Percentiles rank a stretch among this genome's conserved stretches.
Conservation (phyloP, 1,139 yeast genomes). For the Geotrichum armillariae region DNA sequence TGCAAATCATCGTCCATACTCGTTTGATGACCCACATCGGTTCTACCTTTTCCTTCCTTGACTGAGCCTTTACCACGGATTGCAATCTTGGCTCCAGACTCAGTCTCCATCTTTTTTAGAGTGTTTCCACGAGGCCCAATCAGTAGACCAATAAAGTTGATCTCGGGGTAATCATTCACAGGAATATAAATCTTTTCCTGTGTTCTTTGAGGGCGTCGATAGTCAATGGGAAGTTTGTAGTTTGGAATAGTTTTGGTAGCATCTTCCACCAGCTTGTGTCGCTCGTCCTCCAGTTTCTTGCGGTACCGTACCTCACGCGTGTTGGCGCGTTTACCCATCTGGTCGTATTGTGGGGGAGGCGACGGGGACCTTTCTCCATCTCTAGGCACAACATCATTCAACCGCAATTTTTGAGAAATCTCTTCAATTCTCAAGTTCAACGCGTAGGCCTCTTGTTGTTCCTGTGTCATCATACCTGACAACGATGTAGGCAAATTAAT, state of each 20-base stretch:
- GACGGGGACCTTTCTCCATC: constrained; percentile 62
- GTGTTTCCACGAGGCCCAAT: constrained; percentile 97
- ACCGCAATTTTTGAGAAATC: constrained; percentile 58
- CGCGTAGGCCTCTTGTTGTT: constrained; percentile 83
- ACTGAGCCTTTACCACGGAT: constrained; percentile 94
- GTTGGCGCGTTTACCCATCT: constrained; percentile 77
- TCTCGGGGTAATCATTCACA: constrained; percentile 81
- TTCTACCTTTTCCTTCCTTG: constrained; percentile 76
- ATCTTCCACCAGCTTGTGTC: constrained; percentile 71
- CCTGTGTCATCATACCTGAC: constrained; percentile 66
- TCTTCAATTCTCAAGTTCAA: constrained; percentile 77
- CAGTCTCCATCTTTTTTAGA: constrained; percentile 72
- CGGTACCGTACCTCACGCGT: constrained; percentile 72
- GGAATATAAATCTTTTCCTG: constrained; percentile 86
- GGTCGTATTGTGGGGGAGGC: constrained; percentile 91
- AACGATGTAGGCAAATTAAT: constrained; percentile 44
- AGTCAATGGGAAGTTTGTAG: constrained; percentile 79
- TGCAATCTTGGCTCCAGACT: constrained; percentile 83
- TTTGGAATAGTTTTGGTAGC: constrained; percentile 76
- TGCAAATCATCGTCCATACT: constrained; percentile 80
- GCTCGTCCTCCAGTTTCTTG: constrained; percentile 68
- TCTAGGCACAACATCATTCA: constrained; percentile 45
- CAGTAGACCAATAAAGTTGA: constrained; percentile 87
- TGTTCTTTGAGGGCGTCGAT: constrained; percentile 68
- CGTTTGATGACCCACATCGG: constrained; percentile 46